phyloP scores from a whole-genome alignment of 495 filamentous ascomycete genomes.

The Aspergillus incahuasiensis region DNA sequence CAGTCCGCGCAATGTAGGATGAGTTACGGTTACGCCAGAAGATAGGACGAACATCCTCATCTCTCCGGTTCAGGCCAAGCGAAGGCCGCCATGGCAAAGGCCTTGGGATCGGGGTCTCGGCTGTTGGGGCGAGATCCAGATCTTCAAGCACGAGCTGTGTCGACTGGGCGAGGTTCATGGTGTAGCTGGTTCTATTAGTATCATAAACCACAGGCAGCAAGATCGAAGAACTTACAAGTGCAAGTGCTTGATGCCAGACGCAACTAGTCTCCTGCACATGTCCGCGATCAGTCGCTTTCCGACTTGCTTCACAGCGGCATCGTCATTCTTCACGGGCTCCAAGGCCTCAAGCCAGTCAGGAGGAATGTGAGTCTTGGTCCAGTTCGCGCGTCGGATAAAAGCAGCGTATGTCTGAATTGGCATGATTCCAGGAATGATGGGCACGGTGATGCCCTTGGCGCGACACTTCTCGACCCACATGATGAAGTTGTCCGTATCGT shows the following conservation, averaged over 20 bases:
- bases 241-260: conserved; percentile 76
- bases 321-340: conserved; percentile 95
- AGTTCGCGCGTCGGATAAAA: conserved; percentile 82
- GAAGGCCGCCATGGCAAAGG: conserved; percentile 93
- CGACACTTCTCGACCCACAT: conserved; percentile 83
- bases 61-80: conserved; percentile 77
- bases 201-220: not conserved
- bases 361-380: conserved; percentile 81
- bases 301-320: conserved; percentile 84
- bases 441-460: conserved; percentile 76
- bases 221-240: conserved; percentile 64
- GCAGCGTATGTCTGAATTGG: conserved; percentile 93
- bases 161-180: conserved; percentile 96
- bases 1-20: conserved; percentile 89
- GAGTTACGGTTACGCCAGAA: conserved; percentile 98
- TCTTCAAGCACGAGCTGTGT: conserved; percentile 93
- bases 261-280: conserved; percentile 80
- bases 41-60: conserved; percentile 95
- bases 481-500: conserved; percentile 92
- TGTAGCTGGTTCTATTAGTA: conserved; percentile 57
- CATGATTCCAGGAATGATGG: conserved; percentile 98
- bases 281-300: conserved; percentile 87
- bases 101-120: conserved; percentile 70
- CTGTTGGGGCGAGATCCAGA: conserved; percentile 71
- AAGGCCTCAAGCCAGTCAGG: conserved; percentile 72